Base-by-base conservation (phyloP, 2,329 filamentous ascomycete genomes). In the Sarocladium oryzae region DNA sequence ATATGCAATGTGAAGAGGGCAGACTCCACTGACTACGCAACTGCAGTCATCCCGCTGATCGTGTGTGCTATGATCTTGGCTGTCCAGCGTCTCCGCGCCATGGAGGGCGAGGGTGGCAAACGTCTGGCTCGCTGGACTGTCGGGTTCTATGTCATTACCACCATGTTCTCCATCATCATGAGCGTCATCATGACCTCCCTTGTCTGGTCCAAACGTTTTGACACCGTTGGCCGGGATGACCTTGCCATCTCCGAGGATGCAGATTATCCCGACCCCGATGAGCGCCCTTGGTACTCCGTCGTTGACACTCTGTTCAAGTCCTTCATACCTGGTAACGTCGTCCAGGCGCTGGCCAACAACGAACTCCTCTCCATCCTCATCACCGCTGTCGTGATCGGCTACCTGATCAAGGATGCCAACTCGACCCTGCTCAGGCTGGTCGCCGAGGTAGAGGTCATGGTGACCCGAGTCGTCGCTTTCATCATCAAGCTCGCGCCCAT, bases 101-200 rank as follows among this genome's bases (percentile, higher is more conserved):
- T 78, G 69, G 63, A 70, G 10, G 58, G 67, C 9, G 68, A 70
- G 11, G 74, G 69, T 6, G 53, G 53, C 40, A 20, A 20, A 10
- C 61, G 62, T 49, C 67, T 79, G 0, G 76, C 74, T n/a, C 61
- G 60, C 23, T 77, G 69, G 70, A 75, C 74, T 1, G 66, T 78
- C 18, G 65, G 67, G 15, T 78, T 75, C 62, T 79, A 79, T 43
- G 56, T 79, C 13, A 18, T 67, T 18, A 79, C 76, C 2, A 79
- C 76, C 0, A 55, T 77, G 6, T 40, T 77, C 10, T 74, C 76
- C 54, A 73, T 79, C 41, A 62, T 71, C 1, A 65, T 76, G 51
- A 72, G 68, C 32, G 71, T 68, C 52, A 65, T 78, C 36, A 62
- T 77, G 41, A 70, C 71, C 37, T 67, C 68, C 2, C 63, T 75